Conservation (phyloP, 495 filamentous ascomycete genomes). For the Neurospora cerealis region DNA sequence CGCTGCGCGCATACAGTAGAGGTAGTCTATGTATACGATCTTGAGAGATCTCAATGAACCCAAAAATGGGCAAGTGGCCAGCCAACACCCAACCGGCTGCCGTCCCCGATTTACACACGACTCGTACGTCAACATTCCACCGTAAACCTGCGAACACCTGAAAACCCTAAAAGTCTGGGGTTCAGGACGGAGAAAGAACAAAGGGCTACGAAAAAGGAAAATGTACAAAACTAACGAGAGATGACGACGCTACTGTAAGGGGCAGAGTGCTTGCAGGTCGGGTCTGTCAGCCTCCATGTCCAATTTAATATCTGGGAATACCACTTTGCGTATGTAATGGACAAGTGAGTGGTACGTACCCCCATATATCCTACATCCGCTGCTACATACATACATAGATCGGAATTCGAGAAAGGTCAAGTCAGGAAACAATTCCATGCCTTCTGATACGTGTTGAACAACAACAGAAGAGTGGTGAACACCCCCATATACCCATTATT, state of each 20-base stretch:
- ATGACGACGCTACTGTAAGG: background rate
- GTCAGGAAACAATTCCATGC: background rate
- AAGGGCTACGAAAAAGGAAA: background rate
- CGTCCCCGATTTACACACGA: background rate
- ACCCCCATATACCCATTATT: background rate
- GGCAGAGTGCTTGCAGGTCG: background rate
- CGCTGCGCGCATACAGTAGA: background rate
- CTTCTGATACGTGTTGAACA: background rate
- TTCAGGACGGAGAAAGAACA: background rate
- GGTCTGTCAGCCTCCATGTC: background rate
- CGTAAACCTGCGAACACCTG: background rate
- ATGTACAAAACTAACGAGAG: background rate
- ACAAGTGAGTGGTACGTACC: background rate
- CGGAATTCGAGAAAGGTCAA: background rate
- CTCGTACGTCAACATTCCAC: background rate
- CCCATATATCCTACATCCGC: background rate
- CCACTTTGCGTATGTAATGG: background rate
- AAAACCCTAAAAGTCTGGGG: background rate
- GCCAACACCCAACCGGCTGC: background rate
- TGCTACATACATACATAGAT: background rate
- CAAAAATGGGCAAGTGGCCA: background rate
- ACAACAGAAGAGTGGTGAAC: background rate
- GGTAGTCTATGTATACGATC: background rate
- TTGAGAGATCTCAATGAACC: background rate
- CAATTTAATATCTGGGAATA: background rate